Evolutionary conservation across 1,284 basidiomycete genomes (phyloP), one percentile per base, ranked within the genome.

Genomic region (Ustilago sp.): DNA sequence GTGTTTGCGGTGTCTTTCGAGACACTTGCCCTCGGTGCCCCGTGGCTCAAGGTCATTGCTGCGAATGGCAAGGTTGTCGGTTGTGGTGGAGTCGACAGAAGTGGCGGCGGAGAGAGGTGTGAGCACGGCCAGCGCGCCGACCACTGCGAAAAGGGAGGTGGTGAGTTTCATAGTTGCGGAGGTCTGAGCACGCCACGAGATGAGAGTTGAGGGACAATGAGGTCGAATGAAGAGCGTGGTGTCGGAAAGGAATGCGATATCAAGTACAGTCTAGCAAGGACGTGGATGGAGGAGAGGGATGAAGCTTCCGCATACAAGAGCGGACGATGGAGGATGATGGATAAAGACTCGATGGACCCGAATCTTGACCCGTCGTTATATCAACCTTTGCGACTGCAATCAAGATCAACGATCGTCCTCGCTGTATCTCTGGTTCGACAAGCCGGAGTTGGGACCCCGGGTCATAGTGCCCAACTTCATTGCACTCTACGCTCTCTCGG

Each of bases 51-150:
- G 11, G 11, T 59, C 48, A 31, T 17, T 53, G 9, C 56, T 45
- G 19, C 35, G 9, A n/a, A 54, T 31, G 4, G 48, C 60, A 19
- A 64, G 35, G 32, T 17, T 23, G 32, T 60, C 45, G 8, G 47
- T 32, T 9, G 36, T 41, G 34, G 47, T 41, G 34, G 47, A 19
- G 9, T 34, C 50, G 8, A 36, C 0, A 6, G 50, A 36, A 8
- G 70, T 65, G 3, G 70, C 70, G 3, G 45, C 7, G 28, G 58
- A 32, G 17, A 72, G 55, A 4, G 70, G 64, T n/a, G 61, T 39
- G 31, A 73, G 50, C 31, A 64, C 48, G 50, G 65, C 61, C 35
- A 73, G 61, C 41, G 70, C 43, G 48, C 70, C 54, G 5, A 59
- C 53, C 19, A 64, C 36, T 3, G 54, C 68, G n/a, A 55, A 50